phyloP scores from a whole-genome alignment of 495 filamentous ascomycete species.

The Evernia prunastri region DNA sequence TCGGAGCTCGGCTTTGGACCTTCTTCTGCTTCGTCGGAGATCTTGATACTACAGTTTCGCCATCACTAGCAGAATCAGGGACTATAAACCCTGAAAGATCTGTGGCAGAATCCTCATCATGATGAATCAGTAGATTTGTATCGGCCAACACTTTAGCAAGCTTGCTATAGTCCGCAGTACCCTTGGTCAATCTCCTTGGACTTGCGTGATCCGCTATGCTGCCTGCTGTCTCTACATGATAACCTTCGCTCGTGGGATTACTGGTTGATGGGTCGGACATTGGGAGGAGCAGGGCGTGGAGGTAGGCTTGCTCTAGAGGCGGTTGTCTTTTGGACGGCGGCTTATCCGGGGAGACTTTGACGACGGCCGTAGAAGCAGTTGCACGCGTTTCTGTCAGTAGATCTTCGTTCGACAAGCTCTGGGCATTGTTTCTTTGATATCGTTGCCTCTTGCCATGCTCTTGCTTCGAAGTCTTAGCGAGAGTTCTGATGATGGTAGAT shows the following conservation, averaged over 20 bases:
- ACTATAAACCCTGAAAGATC: constrained; percentile 35
- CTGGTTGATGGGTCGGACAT: constrained; percentile 15
- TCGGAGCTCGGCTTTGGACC: neutral
- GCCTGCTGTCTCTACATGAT: constrained; percentile 1
- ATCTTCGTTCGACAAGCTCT: neutral
- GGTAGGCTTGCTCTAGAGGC: constrained; percentile 29
- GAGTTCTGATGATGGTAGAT: neutral
- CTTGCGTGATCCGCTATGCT: constrained; percentile 1
- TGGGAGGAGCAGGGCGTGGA: constrained; percentile 37
- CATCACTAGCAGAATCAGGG: constrained; percentile 27
- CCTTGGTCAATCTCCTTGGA: constrained; percentile 16
- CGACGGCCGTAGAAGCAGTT: neutral
- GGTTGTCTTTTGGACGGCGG: constrained; percentile 13
- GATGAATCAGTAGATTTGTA: neutral
- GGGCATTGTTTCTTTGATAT: neutral
- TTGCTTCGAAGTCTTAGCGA: neutral
- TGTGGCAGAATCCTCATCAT: constrained; percentile 17
- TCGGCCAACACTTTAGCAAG: neutral
- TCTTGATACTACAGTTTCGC: neutral
- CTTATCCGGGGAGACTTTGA: neutral
- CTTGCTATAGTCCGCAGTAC: constrained; percentile 13
- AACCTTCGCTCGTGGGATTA: neutral
- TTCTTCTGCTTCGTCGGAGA: neutral
- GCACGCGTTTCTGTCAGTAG: neutral
- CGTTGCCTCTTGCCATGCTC: neutral